Evolutionary conservation across 2,329 filamentous ascomycete genomes (phyloP), one percentile per base, ranked within the genome.

Genomic region (Aspergillus nomiae): DNA sequence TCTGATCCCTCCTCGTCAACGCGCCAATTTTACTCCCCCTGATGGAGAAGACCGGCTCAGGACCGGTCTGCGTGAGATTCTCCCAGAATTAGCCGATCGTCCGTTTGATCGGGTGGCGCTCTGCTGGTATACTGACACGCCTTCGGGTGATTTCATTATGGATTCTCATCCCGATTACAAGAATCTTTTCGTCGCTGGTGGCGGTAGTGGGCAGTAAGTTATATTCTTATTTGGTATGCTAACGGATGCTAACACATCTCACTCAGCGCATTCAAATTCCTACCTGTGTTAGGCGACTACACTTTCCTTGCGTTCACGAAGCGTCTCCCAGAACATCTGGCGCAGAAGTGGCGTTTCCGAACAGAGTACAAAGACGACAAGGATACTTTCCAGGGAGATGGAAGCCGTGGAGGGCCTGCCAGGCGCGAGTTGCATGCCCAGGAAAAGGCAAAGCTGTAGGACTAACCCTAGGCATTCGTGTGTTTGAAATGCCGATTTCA

Each of bases 261-360:
- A 21, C 24, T n/a, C 54, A 82, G 65, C 70, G 88, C 81, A 1
- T 90, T 88, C 81, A 90, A 90, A 76, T 90, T 90, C 72, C 73
- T 90, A 57, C 88, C 88, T 0, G 83, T 90, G 7, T 77, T 90
- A 11, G 88, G 88, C 10, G 83, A 86, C 32, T 86, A 85, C 72
- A 81, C 89, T 57, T 63, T 61, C 59, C 53, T 59, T 65, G 63
- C 65, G 1, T 8, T 69, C 1, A 60, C 66, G 4, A 57, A 55
- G 50, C 48, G 34, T 11, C 57, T 62, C 21, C 54, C 58, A 4
- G 24, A 30, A 1, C 21, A 62, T 11, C 53, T 67, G 14, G 56
- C 66, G 12, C 9, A 65, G 21, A 70, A 67, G 34, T 70, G 67
- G 68, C 62, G 65, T n/a, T 67, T 67, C 54, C 58, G 62, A 5